Base-by-base conservation (phyloP, 164 flowering plant species). In the Kalanchoe fedtschenkoi region DNA sequence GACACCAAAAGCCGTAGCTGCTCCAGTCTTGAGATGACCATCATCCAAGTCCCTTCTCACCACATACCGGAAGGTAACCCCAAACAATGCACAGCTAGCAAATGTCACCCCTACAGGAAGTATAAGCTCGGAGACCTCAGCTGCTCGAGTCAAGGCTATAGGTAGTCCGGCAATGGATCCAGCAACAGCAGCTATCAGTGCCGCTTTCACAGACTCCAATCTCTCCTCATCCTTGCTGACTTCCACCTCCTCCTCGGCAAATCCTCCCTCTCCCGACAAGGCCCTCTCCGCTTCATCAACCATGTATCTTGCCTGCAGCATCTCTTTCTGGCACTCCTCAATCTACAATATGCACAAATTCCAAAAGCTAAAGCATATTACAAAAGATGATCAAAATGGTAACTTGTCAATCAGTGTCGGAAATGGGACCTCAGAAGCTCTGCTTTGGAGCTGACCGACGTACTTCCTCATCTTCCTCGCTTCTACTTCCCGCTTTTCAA, bases 91-190 rank as follows among this genome's bases (percentile, higher is more conserved):
- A 71, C 96, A 90, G 71, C 96, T 83, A 51, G 80, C 57, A 51
- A 85, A 81, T 56, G 77, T 80, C 64, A 87, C 68, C n/a, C 76
- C 82, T 41, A 81, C 30, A 58, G 88, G 88, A 54, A 93, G 85
- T 65, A 88, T 41, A 19, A 93, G 77, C 68, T 87, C 69, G 6
- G 72, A 34, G 62, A 29, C 68, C 68, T 67, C 75, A 38, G 80
- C 44, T 29, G 71, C 83, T 58, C 77, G 90, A 62, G 84, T 65
- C 11, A 86, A 66, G 35, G 80, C 69, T 60, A 93, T 65, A 13
- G 97, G 99, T n/a, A 88, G 73, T 21, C 79, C 88, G 38, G 92
- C 95, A 64, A 93, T 64, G 47, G 86, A 76, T 60, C 99, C 99
- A 44, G 84, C 76, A 3, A 87, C 1, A 47, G 95, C 95, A 35